Conservation (phyloP, 768 basidiomycete species). For the Kwoniella dejecticola region DNA sequence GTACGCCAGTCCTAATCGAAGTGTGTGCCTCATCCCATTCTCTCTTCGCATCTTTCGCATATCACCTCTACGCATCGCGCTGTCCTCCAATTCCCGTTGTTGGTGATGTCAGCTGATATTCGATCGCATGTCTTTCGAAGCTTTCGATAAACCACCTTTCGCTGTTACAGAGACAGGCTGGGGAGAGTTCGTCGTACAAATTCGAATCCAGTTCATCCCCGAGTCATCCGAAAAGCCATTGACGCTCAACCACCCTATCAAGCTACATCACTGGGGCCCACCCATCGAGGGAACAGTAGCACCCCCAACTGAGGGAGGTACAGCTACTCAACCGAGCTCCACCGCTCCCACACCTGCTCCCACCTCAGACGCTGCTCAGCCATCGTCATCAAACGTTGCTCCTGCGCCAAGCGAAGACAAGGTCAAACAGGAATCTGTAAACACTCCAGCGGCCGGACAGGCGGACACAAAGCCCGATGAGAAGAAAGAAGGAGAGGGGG, state of each 20-base stretch:
- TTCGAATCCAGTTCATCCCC: slow-evolving; percentile 81
- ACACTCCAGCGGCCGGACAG: background rate
- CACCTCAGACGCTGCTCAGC: background rate
- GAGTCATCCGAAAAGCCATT: slow-evolving; percentile 92
- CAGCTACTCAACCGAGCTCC: background rate
- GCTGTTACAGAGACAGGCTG: slow-evolving; percentile 97
- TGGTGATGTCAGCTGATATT: too few relatives aligned
- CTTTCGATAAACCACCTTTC: slow-evolving; percentile 88
- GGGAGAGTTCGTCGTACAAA: slow-evolving; percentile 98
- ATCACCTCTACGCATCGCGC: too few relatives aligned
- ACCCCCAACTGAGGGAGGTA: slow-evolving; percentile 56
- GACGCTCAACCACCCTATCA: slow-evolving; percentile 86
- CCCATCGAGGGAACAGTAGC: slow-evolving; percentile 55
- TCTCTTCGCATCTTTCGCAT: background rate
- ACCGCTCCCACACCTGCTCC: slow-evolving; percentile 9
- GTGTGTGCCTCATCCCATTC: slow-evolving; percentile 64
- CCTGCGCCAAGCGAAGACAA: background rate
- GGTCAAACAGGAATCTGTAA: background rate
- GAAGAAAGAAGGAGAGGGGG: background rate
- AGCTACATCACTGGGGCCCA: slow-evolving; percentile 65
- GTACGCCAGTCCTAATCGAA: slow-evolving; percentile 83
- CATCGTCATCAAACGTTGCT: background rate
- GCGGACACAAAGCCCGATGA: too few relatives aligned
- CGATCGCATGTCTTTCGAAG: slow-evolving; percentile 57
- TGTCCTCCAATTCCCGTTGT: too few relatives aligned